Evolutionary conservation across 2,329 filamentous ascomycete genomes (phyloP), one percentile per base, ranked within the genome.

Genomic region (Hymenoscyphus fructigenus): DNA sequence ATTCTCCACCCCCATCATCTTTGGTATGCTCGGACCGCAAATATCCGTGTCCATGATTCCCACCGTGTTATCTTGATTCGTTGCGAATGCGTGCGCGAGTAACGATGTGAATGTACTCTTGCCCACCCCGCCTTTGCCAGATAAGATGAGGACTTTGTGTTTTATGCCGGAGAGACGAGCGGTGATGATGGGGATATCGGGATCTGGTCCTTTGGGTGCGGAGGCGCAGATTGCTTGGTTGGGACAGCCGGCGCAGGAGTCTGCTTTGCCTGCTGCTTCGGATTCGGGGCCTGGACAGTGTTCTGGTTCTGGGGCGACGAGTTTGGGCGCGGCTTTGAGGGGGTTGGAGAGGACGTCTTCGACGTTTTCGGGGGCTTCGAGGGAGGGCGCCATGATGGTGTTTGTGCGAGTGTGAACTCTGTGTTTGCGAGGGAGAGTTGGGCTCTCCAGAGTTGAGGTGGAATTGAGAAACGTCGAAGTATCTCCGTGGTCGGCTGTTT

Each of bases 21-120:
- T 97, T 23, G 95, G 95, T 73, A 99, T 97, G 69, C 88, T 92
- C 0, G 95, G 95, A 0, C 95, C 95, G 79, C 93, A 97, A 68
- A 99, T 97, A 78, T 99, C 95, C 6, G 95, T 96, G 78, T 99
- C 95, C 92, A 98, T 97, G 72, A 99, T 89, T 23, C 94, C 95
- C 32, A 99, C 91, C 0, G 87, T 92, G 64, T 82, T 89, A 57
- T 89, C 86, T 0, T 89, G 87, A 76, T 96, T 92, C 15, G 87
- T 86, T 1, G 95, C 92, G 73, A 99, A 96, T 1, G 91, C 93
- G 76, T 97, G 92, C 1, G 91, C 91, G 20, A 98, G 86, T 72
- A 98, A 86, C 1, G 88, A 90, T 2, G 91, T 94, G 75, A 98
- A 96, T 0, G 95, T 98, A 71, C 91, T 95, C 80, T 99, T 99